These are phyloP conservation scores for Venturia pyrina DNA, from an alignment of 2,329 filamentous ascomycete genomes.

Conservation along the genomic window DNA sequence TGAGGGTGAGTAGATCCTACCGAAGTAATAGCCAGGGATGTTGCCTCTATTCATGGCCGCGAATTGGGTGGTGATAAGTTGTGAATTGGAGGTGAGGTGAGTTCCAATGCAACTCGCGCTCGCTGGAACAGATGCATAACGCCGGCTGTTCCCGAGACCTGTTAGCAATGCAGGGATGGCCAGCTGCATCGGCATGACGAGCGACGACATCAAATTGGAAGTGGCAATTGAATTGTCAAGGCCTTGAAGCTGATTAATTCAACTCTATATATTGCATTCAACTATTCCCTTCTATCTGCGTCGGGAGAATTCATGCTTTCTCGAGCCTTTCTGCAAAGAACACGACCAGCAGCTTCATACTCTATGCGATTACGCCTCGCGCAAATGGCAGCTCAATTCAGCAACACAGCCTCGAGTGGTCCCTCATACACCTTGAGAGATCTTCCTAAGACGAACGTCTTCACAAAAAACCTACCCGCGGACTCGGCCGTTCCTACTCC, in stretches of 20 bases:
- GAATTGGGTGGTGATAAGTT: neutral
- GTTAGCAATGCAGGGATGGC: neutral
- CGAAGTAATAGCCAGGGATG: conserved; percentile 12
- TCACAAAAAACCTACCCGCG: conserved; percentile 59
- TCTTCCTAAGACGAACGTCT: conserved; percentile 54
- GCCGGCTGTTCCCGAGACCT: neutral
- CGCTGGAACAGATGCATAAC: no score
- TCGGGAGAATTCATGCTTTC: neutral
- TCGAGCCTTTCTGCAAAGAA: neutral
- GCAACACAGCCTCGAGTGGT: conserved; percentile 18
- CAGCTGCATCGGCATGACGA: neutral
- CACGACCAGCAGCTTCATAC: neutral
- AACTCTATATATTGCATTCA: neutral
- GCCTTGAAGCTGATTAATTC: neutral
- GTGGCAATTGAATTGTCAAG: neutral
- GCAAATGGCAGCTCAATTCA: conserved; percentile 36
- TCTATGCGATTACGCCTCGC: conserved; percentile 23
- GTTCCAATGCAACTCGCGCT: neutral
- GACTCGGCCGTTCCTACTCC: conserved; percentile 75
- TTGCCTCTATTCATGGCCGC: neutral
- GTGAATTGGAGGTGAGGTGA: neutral
- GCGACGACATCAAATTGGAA: neutral
- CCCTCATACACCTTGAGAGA: conserved; percentile 32
- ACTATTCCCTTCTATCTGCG: neutral
- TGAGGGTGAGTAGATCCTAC: neutral